Base-by-base conservation (phyloP, 768 basidiomycete species). In the Lactarius trivialis region DNA sequence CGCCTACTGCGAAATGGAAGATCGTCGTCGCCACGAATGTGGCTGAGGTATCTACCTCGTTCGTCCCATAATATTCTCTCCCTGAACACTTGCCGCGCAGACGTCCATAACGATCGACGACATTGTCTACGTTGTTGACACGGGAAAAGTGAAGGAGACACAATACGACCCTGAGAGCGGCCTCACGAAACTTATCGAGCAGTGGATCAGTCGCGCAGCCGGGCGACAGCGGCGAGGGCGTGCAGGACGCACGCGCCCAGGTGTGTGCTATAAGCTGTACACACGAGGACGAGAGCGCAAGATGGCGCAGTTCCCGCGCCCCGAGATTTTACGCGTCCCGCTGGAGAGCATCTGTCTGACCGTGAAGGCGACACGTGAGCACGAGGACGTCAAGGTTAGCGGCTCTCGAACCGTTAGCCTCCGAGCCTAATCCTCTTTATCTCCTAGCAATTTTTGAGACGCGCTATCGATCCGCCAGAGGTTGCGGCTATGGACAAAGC, bases 51-150 rank as follows among this genome's bases (percentile, higher is more conserved):
- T 78, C 70, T 56, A 65, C 32, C 4, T 2, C 34, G 19, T 68
- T 21, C 36, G 24, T 45, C 21, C 15, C 33, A 39, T 51, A 14
- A 26, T 5, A 11, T 0, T 41, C 51, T 53, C 12, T 24, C 14
- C 32, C 26, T 33, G 51, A 43, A 19, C 52, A 12, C 54, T 36
- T 51, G 60, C 59, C 67, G 24, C 59, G 32, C 54, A 93, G 85
- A 94, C 92, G 1, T 92, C 90, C 2, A 89, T 95, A 58, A 94
- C 93, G 0, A 93, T 97, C 60, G 89, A 94, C 68, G 93, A 95
- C 68, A 81, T 95, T 26, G 78, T 88, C 39, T 91, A 89, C 68
- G 92, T 95, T 24, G 80, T 95, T 14, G 93, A 96, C 69, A 76
- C 83, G 0, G 93, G 93, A 7, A 89, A 85, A 71, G 89, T 91